Evolutionary conservation across 2,329 filamentous ascomycete species (phyloP).

Genomic region (Penicillium verrucosum): DNA sequence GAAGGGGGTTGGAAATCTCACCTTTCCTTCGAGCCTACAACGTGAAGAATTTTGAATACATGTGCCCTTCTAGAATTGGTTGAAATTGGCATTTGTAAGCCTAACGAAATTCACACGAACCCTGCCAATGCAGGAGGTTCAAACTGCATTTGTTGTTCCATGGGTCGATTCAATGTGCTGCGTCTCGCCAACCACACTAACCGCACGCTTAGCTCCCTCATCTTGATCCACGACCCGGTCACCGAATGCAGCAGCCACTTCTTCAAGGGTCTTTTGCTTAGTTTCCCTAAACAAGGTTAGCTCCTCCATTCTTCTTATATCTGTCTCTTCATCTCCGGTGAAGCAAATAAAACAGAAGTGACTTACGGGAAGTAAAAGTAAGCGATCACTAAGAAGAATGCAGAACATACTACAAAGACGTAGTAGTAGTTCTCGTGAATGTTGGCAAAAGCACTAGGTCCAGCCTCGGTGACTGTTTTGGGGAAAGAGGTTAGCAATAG

Average conservation of each 20-base stretch:
- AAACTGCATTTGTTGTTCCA: not conserved
- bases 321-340: not conserved
- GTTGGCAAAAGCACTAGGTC: constrained; percentile 55
- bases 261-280: constrained; percentile 48
- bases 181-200: constrained; percentile 23
- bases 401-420: constrained; percentile 54
- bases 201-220: constrained; percentile 25
- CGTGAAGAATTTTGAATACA: not conserved
- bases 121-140: not conserved
- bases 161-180: constrained; percentile 18
- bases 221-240: constrained; percentile 43
- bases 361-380: constrained; percentile 56
- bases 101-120: not conserved
- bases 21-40: too few species aligned
- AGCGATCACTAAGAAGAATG: constrained; percentile 51
- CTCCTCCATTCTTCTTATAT: not conserved
- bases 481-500: not conserved
- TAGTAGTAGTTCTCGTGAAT: constrained; percentile 62
- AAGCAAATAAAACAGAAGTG: not conserved
- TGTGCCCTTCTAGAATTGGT: not conserved
- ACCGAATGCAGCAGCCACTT: constrained; percentile 50
- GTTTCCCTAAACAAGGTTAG: constrained; percentile 41
- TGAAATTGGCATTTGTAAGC: not conserved
- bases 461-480: constrained; percentile 49
- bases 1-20: not conserved